Percentiles rank a stretch among this genome's conserved stretches.
These are phyloP conservation scores for Elsinoe ampelina DNA, from an alignment of 2,329 filamentous ascomycete genomes.

Conservation along the genomic window DNA sequence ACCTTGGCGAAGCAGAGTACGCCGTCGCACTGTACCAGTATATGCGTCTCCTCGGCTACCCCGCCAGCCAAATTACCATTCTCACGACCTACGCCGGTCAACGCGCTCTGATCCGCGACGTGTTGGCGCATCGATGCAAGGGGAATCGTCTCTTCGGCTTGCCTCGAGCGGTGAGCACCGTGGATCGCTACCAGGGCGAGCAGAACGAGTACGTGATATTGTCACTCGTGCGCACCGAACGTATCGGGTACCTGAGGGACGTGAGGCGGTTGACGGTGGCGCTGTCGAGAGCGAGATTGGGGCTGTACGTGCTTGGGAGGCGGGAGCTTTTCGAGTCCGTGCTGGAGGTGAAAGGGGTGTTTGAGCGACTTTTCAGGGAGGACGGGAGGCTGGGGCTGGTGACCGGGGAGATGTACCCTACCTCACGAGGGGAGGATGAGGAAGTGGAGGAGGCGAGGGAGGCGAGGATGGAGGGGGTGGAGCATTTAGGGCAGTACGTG, in stretches of 20 bases:
- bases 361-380: slow-evolving; percentile 61
- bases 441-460: slow-evolving; percentile 41
- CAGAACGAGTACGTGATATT: slow-evolving; percentile 98
- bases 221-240: slow-evolving; percentile 78
- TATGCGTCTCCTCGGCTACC: slow-evolving; percentile 92
- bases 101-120: slow-evolving; percentile 76
- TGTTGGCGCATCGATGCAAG: slow-evolving; percentile 72
- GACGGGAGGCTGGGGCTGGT: slow-evolving; percentile 61
- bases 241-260: slow-evolving; percentile 86
- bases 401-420: slow-evolving; percentile 78
- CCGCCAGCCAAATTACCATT: slow-evolving; percentile 73
- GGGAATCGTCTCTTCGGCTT: slow-evolving; percentile 78
- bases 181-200: slow-evolving; percentile 98
- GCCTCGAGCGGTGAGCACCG: slow-evolving; percentile 82
- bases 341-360: slow-evolving; percentile 78
- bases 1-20: slow-evolving; percentile 93
- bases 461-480: slow-evolving; percentile 76
- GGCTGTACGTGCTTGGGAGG: slow-evolving; percentile 84
- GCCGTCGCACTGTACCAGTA: slow-evolving; percentile 93
- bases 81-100: slow-evolving; percentile 92
- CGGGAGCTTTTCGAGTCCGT: slow-evolving; percentile 81
- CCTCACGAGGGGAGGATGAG: slow-evolving; percentile 37
- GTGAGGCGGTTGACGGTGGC: slow-evolving; percentile 90
- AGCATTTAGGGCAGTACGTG: slow-evolving; percentile 93
- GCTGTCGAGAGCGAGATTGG: slow-evolving; percentile 80